A percentile compares a stretch with the other conserved stretches of the same genome.
These are phyloP conservation scores for Xanthoconium separans DNA, from an alignment of 1,284 basidiomycete genomes.

Conservation along the genomic window DNA sequence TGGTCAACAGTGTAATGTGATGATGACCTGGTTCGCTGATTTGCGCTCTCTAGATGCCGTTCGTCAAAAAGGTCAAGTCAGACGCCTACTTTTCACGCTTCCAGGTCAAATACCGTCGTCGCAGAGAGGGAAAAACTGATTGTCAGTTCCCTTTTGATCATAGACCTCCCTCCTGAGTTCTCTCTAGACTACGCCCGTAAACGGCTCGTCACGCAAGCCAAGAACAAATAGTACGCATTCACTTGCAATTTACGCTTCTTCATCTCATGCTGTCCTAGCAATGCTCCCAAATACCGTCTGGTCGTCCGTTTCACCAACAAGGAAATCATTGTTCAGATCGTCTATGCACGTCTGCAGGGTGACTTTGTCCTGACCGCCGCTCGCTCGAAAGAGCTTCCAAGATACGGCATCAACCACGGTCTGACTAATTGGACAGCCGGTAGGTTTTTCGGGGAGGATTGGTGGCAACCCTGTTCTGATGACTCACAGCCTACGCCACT, in stretches of 20 bases:
- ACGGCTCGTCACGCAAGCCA: conserved; percentile 94
- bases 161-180: conserved; percentile 13
- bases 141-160: conserved; percentile 51
- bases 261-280: conserved; percentile 43
- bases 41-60: conserved; percentile 64
- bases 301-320: conserved; percentile 98
- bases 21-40: conserved; percentile 25
- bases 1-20: conserved; percentile 17
- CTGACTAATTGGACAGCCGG: conserved; percentile 98
- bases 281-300: conserved; percentile 97
- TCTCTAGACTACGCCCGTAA: conserved; percentile 91
- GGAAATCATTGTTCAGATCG: conserved; percentile 89
- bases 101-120: conserved; percentile 95
- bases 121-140: conserved; percentile 98
- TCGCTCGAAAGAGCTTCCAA: conserved; percentile 88
- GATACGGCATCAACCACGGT: conserved; percentile 98
- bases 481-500: conserved; percentile 84
- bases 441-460: conserved; percentile 29
- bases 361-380: conserved; percentile 92
- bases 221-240: conserved; percentile 94
- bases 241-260: background rate
- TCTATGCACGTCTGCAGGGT: conserved; percentile 97
- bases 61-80: conserved; percentile 87
- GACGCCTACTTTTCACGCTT: conserved; percentile 96
- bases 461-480: background rate